phyloP scores from a whole-genome alignment of 2,329 filamentous ascomycete genomes.

The Claviceps sp. region DNA sequence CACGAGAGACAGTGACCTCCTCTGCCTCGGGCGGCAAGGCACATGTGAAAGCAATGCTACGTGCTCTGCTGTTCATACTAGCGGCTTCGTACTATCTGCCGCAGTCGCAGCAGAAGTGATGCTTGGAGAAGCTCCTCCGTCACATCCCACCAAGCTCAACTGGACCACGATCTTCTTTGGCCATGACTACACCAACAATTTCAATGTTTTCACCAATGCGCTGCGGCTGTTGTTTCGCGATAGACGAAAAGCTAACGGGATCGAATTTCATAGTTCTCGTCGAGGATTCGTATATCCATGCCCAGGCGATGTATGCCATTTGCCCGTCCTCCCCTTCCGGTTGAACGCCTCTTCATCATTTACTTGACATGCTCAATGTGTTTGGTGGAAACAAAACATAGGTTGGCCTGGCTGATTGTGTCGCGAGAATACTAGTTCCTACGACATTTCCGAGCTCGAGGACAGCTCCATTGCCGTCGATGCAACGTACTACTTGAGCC shows the following conservation, averaged over 20 bases:
- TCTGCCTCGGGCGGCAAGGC: background rate
- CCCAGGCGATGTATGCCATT: slow-evolving; percentile 21
- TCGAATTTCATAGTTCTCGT: slow-evolving; percentile 17
- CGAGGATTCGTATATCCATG: slow-evolving; percentile 26
- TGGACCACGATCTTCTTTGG: background rate
- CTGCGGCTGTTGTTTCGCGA: background rate
- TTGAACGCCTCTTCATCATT: background rate
- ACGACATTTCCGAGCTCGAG: slow-evolving; percentile 56
- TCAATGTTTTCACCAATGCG: background rate
- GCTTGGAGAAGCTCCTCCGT: background rate
- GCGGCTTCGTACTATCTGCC: background rate
- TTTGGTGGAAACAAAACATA: background rate
- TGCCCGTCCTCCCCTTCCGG: too few relatives aligned
- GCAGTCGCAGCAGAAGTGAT: background rate
- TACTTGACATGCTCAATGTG: background rate
- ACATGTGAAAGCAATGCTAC: background rate
- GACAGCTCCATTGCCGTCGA: slow-evolving; percentile 72
- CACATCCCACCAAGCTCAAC: background rate
- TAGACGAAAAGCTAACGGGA: slow-evolving; percentile 3
- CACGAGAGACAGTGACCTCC: background rate
- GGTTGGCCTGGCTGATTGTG: background rate
- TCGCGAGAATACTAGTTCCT: slow-evolving; percentile 27
- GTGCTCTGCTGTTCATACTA: background rate
- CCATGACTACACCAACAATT: background rate
- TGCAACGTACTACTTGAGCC: slow-evolving; percentile 76